phyloP scores from a whole-genome alignment of 805 yeast genomes.

The Kuraishia hungarica region DNA sequence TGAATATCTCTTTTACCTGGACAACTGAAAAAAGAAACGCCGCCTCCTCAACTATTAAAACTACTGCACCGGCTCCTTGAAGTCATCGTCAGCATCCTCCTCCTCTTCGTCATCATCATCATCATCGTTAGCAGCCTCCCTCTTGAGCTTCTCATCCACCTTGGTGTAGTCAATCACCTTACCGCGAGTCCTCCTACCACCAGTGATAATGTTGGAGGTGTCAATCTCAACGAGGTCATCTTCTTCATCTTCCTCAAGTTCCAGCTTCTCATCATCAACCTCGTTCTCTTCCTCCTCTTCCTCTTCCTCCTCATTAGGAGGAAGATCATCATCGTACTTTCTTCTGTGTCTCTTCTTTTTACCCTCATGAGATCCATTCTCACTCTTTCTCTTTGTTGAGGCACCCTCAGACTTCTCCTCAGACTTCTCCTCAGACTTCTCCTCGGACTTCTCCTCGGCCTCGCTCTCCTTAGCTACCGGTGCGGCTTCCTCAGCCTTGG shows the following conservation, averaged over 20 bases:
- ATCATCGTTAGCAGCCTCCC: constrained; percentile 27
- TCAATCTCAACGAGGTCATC: constrained; percentile 79
- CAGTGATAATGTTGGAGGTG: constrained; percentile 71
- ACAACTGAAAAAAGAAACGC: neutral
- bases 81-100: constrained; percentile 41
- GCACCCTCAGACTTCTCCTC: constrained; percentile 11
- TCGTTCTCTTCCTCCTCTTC: constrained; percentile 31
- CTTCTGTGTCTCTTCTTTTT: constrained; percentile 51
- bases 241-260: constrained; percentile 61
- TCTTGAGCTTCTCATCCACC: constrained; percentile 64
- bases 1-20: neutral
- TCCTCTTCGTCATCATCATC: constrained; percentile 39
- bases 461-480: neutral
- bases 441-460: constrained; percentile 11
- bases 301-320: constrained; percentile 39
- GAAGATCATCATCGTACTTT: constrained; percentile 47
- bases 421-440: constrained; percentile 12
- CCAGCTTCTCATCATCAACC: constrained; percentile 42
- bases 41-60: neutral
- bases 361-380: constrained; percentile 18
- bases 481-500: neutral
- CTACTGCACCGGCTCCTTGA: constrained; percentile 28
- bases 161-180: constrained; percentile 77
- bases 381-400: constrained; percentile 6
- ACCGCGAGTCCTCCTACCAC: constrained; percentile 87